Evolutionary conservation across 768 basidiomycete genomes (phyloP), one percentile per base, ranked within the genome.

Genomic region (Rhodotorula diobovata): DNA sequence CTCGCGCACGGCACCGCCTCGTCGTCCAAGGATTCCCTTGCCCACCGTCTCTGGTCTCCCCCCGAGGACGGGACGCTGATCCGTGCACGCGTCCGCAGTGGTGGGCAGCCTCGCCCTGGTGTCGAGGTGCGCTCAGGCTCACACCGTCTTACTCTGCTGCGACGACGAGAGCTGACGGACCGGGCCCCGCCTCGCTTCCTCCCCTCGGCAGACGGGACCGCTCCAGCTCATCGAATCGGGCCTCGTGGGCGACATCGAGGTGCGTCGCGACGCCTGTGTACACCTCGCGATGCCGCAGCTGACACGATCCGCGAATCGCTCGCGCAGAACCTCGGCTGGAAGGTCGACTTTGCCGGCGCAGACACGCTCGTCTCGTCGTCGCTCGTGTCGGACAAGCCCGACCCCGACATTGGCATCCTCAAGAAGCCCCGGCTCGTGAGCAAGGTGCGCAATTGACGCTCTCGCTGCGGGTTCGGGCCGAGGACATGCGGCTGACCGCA

Each of bases 341-440:
- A 86, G 50, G 94, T 97, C 74, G 81, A 87, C 57, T 97, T 95
- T 80, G 88, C 92, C 70, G 91, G 93, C 60, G 68, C 67, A 35
- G 69, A 67, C 53, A 59, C 60, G 37, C 65, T 72, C 63, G 56
- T 14, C 14, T 50, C 28, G 7, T 23, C 14, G 6, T 45, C 65
- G 18, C 58, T 72, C 50, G 55, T 43, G 20, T 46, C 60, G 28
- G 82, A 84, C 34, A 81, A 85, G 11, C 79, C 83, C 62, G 91
- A 93, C 79, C 88, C 90, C 41, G 90, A 90, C 21, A 90, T 93
- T 72, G 93, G 91, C 34, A 89, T 85, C 74, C 84, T 99, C 73
- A 95, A 91, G 85, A 93, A 94, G 79, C 93, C 95, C 18, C 82
- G 90, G 34, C 81, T 92, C 48, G 95, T 98, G 46, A 90, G 90